phyloP scores from a whole-genome alignment of 345 rosid species.

The Eucalyptus lansdowneana region DNA sequence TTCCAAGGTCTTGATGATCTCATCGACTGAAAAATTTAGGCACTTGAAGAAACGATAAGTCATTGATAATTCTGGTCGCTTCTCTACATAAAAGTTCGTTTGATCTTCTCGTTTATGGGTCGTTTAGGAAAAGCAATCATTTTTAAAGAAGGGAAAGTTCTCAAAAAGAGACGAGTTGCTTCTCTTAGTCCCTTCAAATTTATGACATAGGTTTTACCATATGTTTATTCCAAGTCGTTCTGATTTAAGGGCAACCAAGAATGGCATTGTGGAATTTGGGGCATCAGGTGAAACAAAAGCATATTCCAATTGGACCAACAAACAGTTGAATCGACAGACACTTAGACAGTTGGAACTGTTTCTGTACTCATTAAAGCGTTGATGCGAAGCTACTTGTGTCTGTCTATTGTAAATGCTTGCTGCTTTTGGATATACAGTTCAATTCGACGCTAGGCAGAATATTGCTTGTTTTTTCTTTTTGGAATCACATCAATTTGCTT shows the following conservation, averaged over 20 bases:
- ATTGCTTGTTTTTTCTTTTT: background rate
- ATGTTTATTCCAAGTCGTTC: background rate
- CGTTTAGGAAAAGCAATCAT: background rate
- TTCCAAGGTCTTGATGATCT: background rate
- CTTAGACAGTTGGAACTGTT: background rate
- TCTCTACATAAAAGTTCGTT: background rate
- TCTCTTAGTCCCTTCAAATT: background rate
- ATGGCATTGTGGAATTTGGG: background rate
- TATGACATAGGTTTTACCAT: background rate
- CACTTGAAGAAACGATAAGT: background rate
- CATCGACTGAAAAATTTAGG: background rate
- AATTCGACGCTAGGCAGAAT: background rate
- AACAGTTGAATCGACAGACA: background rate
- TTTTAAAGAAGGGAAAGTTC: background rate
- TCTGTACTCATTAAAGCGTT: background rate
- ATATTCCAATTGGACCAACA: background rate
- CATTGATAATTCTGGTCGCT: background rate
- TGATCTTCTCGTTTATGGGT: background rate
- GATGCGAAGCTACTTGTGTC: background rate
- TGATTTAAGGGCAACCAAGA: background rate
- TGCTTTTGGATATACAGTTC: background rate
- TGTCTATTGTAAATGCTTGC: background rate
- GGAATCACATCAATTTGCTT: background rate
- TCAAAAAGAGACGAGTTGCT: background rate
- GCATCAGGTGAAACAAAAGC: background rate